Conservation (phyloP, 768 basidiomycete genomes). For the Pilatotrama ljubarskyi region DNA sequence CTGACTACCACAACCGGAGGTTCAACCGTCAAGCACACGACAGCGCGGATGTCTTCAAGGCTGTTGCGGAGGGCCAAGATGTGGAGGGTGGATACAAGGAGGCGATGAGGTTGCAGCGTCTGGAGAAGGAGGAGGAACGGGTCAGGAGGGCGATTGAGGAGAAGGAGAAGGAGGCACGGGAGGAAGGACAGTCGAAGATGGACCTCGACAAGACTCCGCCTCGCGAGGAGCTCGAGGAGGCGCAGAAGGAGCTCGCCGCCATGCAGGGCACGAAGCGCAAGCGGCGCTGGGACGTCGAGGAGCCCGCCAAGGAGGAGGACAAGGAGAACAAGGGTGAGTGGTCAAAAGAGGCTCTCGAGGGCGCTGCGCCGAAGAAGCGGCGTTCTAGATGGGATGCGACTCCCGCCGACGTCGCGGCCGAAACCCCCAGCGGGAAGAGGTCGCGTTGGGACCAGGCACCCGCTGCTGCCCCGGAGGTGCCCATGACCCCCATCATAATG, state of each 20-base stretch:
- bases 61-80: constrained; percentile 63
- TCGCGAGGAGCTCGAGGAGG: constrained; percentile 72
- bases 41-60: constrained; percentile 76
- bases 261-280: constrained; percentile 63
- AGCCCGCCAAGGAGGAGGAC: constrained; percentile 50
- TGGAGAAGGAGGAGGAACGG: constrained; percentile 91
- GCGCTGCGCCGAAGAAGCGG: constrained; percentile 82
- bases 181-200: constrained; percentile 74
- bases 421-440: constrained; percentile 69
- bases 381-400: constrained; percentile 97
- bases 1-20: constrained; percentile 91
- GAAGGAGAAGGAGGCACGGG: constrained; percentile 76
- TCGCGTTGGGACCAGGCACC: constrained; percentile 99
- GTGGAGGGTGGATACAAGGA: constrained; percentile 93
- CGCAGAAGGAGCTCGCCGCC: constrained; percentile 66
- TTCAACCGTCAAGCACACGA: constrained; percentile 84
- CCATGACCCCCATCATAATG: constrained; percentile 84
- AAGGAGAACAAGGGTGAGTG: constrained; percentile 65
- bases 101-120: constrained; percentile 85
- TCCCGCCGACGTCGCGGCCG: constrained; percentile 66
- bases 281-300: constrained; percentile 74
- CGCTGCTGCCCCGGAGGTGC: constrained; percentile 54
- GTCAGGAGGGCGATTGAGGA: constrained; percentile 87
- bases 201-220: constrained; percentile 94
- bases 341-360: constrained; percentile 74